Evolutionary conservation across 2,329 filamentous ascomycete species (phyloP).

Genomic region (Elsinoe ampelina): DNA sequence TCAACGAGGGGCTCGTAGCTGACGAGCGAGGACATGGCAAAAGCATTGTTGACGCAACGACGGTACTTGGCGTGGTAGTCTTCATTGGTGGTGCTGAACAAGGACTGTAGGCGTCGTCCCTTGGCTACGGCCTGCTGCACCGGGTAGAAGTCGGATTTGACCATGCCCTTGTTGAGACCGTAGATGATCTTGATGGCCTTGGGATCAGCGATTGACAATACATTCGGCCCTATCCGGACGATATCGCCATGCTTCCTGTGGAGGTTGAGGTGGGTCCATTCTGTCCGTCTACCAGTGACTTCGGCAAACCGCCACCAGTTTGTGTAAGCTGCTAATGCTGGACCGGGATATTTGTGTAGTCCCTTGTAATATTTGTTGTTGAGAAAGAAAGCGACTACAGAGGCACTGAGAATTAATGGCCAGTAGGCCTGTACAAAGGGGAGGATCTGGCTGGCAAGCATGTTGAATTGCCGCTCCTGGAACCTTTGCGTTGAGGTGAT

Average conservation of each 20-base stretch:
- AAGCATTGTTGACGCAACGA: constrained; percentile 65
- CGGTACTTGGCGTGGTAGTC: constrained; percentile 66
- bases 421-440: constrained; percentile 31
- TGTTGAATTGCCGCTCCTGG: constrained; percentile 17
- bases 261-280: constrained; percentile 57
- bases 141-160: constrained; percentile 75
- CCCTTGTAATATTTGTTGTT: constrained; percentile 45
- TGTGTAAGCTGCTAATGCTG: constrained; percentile 56
- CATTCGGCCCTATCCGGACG: constrained; percentile 66
- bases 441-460: constrained; percentile 24
- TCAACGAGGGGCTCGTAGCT: constrained; percentile 75
- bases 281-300: constrained; percentile 54
- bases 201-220: constrained; percentile 63
- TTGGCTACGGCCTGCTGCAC: constrained; percentile 66
- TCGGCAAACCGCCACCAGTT: constrained; percentile 69
- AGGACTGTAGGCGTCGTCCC: constrained; percentile 57
- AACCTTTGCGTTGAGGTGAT: background rate
- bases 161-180: constrained; percentile 70
- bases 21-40: constrained; percentile 66
- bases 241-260: constrained; percentile 65
- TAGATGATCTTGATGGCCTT: constrained; percentile 68
- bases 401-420: constrained; percentile 29
- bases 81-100: constrained; percentile 70
- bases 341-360: constrained; percentile 63
- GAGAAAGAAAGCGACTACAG: constrained; percentile 29